Conservation (phyloP, 768 basidiomycete genomes). For the Albatrellus ellisii region DNA sequence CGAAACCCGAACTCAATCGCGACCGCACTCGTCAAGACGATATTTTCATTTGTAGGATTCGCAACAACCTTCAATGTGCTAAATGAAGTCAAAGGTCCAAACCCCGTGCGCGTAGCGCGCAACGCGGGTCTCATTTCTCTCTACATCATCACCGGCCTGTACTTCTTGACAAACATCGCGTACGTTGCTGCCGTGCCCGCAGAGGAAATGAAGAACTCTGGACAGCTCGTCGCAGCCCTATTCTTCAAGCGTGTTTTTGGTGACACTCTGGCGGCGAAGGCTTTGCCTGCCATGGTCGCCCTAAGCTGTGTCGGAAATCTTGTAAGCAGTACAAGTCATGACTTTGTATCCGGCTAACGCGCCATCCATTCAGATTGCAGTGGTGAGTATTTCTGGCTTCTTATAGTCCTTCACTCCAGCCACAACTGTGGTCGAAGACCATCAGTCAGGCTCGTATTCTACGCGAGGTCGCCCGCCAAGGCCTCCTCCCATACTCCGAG, state of each 20-base stretch:
- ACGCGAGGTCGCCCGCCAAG: constrained; percentile 39
- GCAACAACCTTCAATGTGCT: constrained; percentile 34
- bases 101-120: constrained; percentile 33
- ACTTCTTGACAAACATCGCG: constrained; percentile 32
- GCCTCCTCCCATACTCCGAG: constrained; percentile 33
- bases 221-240: constrained; percentile 32
- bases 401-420: background rate
- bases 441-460: constrained; percentile 33
- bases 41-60: constrained; percentile 20
- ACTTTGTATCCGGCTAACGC: constrained; percentile 28
- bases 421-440: constrained; percentile 9
- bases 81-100: constrained; percentile 24
- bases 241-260: constrained; percentile 42
- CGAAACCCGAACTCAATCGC: constrained; percentile 17
- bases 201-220: constrained; percentile 28
- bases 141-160: constrained; percentile 31
- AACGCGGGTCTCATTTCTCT: constrained; percentile 32
- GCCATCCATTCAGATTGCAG: constrained; percentile 18
- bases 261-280: constrained; percentile 16
- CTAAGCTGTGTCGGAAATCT: constrained; percentile 13
- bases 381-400: constrained; percentile 6
- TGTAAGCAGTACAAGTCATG: constrained; percentile 25
- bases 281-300: constrained; percentile 10
- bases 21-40: constrained; percentile 19
- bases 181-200: constrained; percentile 29